Evolutionary conservation across 2,329 filamentous ascomycete genomes (phyloP), one percentile per base, ranked within the genome.

Genomic region (Chaetomiaceae sp.): DNA sequence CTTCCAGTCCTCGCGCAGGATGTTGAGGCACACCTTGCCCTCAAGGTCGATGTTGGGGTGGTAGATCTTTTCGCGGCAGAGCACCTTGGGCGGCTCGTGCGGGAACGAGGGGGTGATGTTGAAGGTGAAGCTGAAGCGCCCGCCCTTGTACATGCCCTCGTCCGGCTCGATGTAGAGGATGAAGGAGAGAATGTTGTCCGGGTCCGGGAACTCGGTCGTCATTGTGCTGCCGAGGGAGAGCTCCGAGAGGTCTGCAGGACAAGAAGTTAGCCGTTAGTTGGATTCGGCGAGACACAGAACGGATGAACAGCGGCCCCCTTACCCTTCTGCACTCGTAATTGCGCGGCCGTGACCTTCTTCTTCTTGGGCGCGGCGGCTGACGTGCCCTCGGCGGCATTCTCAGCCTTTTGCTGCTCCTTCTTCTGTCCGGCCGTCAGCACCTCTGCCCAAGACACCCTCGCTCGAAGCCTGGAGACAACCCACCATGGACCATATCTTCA

Each of bases 401-500:
- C 89, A 66, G 89, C 91, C 74, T 95, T 89, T 75, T 96, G 90
- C 79, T 96, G 90, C 79, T 96, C 89, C 75, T 96, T 94, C 77
- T 95, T 91, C 86, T 95, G 72, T 66, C 25, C n/a, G 29, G 3
- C 73, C 69, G 66, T 71, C 22, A 36, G 25, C 36, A 40, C 63
- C 66, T 66, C 55, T 56, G 27, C 9, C 27, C 27, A 9, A 31
- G 14, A 11, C 27, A 9, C 9, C 12, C 22, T 42, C 31, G 3
- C 17, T 11, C n/a, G 15, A 29, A 55, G 34, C 14, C 20, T 15
- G 19, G 15, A 22, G 39, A 17, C 23, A 19, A 31, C 45, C 40
- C 78, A 95, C 91, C 92, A 97, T 96, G 66, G 91, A 95, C 94
- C 92, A 97, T 79, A 97, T 96, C 78, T 97, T 97, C 80, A 96